These are phyloP conservation scores for Austroboletus eburneus DNA, from an alignment of 768 basidiomycete species.

Conservation along the genomic window DNA sequence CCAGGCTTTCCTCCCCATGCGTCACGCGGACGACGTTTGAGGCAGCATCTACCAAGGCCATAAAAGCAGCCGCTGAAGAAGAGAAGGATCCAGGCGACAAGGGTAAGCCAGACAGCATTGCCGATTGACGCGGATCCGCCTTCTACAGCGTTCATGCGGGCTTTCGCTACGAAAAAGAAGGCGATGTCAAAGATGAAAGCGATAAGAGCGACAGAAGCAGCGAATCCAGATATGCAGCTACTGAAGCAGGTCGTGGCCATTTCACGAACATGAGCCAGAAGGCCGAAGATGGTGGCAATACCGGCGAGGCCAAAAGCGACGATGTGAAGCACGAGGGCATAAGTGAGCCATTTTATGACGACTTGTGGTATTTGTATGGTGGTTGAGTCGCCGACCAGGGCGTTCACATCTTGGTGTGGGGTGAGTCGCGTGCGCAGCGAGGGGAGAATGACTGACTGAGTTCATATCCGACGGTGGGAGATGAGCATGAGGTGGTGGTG, in stretches of 20 bases:
- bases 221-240: constrained; percentile 76
- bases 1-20: constrained; percentile 37
- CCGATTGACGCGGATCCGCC: constrained; percentile 81
- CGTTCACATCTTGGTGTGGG: constrained; percentile 73
- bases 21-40: constrained; percentile 48
- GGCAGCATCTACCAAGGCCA: constrained; percentile 79
- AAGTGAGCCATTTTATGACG: constrained; percentile 93
- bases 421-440: constrained; percentile 8
- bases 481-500: constrained; percentile 66
- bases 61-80: constrained; percentile 92
- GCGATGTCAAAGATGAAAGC: constrained; percentile 93
- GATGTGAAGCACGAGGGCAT: constrained; percentile 87
- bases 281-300: constrained; percentile 71
- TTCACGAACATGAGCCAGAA: constrained; percentile 84
- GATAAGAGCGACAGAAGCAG: constrained; percentile 69
- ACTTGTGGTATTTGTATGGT: constrained; percentile 73
- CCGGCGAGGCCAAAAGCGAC: constrained; percentile 76
- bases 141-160: constrained; percentile 68
- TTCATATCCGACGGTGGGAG: constrained; percentile 79
- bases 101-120: constrained; percentile 87
- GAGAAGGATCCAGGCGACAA: constrained; percentile 79
- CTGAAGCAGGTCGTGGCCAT: constrained; percentile 84
- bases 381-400: constrained; percentile 65
- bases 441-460: constrained; percentile 55
- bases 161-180: constrained; percentile 85